Conservation (phyloP, 371 early-diverging fungal genomes). For the Mortierella sp. region DNA sequence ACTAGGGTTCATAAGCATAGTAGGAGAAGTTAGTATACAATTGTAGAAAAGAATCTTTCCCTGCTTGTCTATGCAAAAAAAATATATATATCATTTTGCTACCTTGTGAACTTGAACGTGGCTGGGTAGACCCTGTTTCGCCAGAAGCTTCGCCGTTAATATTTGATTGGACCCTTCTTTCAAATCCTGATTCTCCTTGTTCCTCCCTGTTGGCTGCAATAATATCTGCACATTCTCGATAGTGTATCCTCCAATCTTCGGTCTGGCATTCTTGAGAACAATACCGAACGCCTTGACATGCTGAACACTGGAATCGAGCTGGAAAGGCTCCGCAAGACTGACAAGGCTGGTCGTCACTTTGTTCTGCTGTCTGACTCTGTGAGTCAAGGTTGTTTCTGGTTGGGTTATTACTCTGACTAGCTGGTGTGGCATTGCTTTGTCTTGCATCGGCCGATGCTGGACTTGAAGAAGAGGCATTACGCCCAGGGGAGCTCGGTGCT, state of each 20-base stretch:
- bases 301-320: conserved; percentile 53
- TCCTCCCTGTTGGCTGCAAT: conserved; percentile 44
- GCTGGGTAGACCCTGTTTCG: background rate
- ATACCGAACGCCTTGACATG: conserved; percentile 62
- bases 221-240: conserved; percentile 61
- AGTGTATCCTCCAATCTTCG: conserved; percentile 72
- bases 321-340: conserved; percentile 47
- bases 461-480: background rate
- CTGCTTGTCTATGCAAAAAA: background rate
- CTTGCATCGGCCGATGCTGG: conserved; percentile 1
- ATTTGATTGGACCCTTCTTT: background rate
- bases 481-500: conserved; percentile 3
- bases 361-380: conserved; percentile 4
- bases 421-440: background rate
- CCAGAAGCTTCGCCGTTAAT: background rate
- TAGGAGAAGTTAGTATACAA: background rate
- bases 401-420: background rate
- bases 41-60: background rate
- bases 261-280: conserved; percentile 80
- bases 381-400: background rate
- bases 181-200: conserved; percentile 13
- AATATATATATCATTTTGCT: background rate
- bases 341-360: conserved; percentile 49
- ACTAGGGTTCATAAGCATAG: background rate
- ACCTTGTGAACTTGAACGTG: background rate